These are phyloP conservation scores for Candida nemodendra DNA, from an alignment of 805 yeast genomes.

Conservation along the genomic window DNA sequence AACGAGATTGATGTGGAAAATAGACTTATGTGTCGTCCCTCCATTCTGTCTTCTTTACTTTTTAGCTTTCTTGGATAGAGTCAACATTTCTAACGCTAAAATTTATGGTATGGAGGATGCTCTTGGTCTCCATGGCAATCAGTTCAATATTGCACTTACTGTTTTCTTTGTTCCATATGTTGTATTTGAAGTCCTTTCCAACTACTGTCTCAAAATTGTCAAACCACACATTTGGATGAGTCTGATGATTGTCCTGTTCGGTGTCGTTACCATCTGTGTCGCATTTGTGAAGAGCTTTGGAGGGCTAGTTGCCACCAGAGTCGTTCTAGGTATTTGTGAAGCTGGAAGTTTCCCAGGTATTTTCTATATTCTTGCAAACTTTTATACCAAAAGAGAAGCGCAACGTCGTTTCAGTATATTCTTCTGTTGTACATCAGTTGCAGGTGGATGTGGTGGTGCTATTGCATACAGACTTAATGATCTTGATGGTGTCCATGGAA, in stretches of 20 bases:
- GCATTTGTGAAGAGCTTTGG: slow-evolving; percentile 62
- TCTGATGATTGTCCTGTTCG: slow-evolving; percentile 58
- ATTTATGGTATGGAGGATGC: slow-evolving; percentile 64
- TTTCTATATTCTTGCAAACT: slow-evolving; percentile 65
- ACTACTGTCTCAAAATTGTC: slow-evolving; percentile 55
- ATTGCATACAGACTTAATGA: slow-evolving; percentile 64
- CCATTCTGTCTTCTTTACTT: slow-evolving; percentile 75
- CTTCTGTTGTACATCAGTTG: slow-evolving; percentile 68
- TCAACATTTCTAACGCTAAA: slow-evolving; percentile 78
- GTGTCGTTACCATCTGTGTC: slow-evolving; percentile 61
- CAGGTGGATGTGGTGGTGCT: slow-evolving; percentile 79
- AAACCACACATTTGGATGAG: slow-evolving; percentile 67
- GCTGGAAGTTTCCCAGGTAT: slow-evolving; percentile 75
- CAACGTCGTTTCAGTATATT: slow-evolving; percentile 69
- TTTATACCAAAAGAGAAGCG: slow-evolving; percentile 62
- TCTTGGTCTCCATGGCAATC: slow-evolving; percentile 52
- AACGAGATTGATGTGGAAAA: slow-evolving; percentile 55
- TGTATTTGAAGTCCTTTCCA: slow-evolving; percentile 62
- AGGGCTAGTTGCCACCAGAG: slow-evolving; percentile 59
- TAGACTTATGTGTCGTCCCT: slow-evolving; percentile 69
- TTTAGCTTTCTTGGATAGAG: slow-evolving; percentile 76
- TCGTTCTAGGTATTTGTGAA: slow-evolving; percentile 66
- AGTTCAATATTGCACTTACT: slow-evolving; percentile 64
- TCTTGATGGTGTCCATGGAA: slow-evolving; percentile 45
- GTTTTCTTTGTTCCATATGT: slow-evolving; percentile 73